phyloP scores from a whole-genome alignment of 257 asterid genomes.

The Plantago elongata region DNA sequence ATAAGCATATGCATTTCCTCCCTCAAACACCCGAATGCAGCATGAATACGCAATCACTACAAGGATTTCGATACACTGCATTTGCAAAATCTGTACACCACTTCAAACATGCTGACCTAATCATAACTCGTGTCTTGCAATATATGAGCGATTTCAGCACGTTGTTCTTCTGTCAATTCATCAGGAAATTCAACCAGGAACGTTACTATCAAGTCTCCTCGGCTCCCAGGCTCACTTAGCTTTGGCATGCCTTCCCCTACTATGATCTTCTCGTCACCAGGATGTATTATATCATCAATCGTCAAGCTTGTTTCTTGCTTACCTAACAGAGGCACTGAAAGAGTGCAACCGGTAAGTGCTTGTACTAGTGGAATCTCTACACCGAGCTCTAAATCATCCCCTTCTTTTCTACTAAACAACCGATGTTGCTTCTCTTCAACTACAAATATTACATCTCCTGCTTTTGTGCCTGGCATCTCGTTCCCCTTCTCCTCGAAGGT shows the following conservation, averaged over 20 bases:
- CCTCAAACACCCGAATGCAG: too few species aligned
- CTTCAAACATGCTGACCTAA: slow-evolving; percentile 11
- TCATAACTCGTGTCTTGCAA: slow-evolving; percentile 35
- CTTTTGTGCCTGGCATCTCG: slow-evolving; percentile 38
- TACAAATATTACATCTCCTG: slow-evolving; percentile 49
- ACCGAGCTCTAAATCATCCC: slow-evolving; percentile 49
- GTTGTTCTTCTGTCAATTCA: slow-evolving; percentile 50
- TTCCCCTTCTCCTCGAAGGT: slow-evolving; percentile 68
- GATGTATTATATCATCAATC: slow-evolving; percentile 49
- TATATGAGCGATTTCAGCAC: slow-evolving; percentile 33
- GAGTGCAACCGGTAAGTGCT: slow-evolving; percentile 59
- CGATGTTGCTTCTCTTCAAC: slow-evolving; percentile 48
- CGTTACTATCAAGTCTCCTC: slow-evolving; percentile 63
- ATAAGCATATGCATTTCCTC: too few species aligned
- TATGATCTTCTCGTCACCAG: slow-evolving; percentile 50
- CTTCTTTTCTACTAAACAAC: slow-evolving; percentile 42
- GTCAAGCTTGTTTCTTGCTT: slow-evolving; percentile 38
- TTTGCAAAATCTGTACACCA: neutral
- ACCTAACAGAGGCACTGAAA: slow-evolving; percentile 50
- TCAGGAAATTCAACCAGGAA: slow-evolving; percentile 53
- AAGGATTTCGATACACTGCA: too few species aligned
- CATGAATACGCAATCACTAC: too few species aligned
- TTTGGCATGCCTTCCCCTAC: slow-evolving; percentile 75
- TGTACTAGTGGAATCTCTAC: slow-evolving; percentile 50
- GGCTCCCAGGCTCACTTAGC: slow-evolving; percentile 39